Base-by-base conservation (phyloP, 2,329 filamentous ascomycete species). In the Penicillium sp. region DNA sequence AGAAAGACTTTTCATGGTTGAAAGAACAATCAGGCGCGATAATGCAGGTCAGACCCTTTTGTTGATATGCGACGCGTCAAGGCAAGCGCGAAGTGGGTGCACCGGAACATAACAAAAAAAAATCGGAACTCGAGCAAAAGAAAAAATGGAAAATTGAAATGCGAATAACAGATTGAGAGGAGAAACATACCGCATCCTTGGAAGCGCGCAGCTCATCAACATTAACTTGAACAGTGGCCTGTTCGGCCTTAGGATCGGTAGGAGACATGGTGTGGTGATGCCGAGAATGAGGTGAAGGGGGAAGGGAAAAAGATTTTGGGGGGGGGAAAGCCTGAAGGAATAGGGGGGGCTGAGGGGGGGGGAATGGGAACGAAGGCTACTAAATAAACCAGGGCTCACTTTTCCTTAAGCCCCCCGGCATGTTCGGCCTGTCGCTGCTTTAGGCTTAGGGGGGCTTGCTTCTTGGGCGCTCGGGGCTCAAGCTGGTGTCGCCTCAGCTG, bases 141-240 rank as follows among this genome's bases (percentile, higher is more conserved):
- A 47, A 48, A 31, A 41, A 50, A 53, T 13, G n/a, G 49, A 44
- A 48, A 49, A 53, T 22, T 13, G 43, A 60, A 55, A 49, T 10
- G n/a, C 39, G 39, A 56, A 53, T 47, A 60, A 62, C 51, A 29
- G 41, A 47, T 26, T 11, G 43, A 43, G 21, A 58, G 31, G 31
- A 4, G 54, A 62, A 56, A 80, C 90, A 84, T 87, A 96, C 91
- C 73, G 86, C 88, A 73, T 96, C 91, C 69, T 91, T 86, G 48
- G 92, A 91, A 70, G 88, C 83, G 59, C 90, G 83, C 73, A 93
- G 93, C 74, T 90, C 88, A 57, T 91, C 88, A 56, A 89, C 82
- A 60, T 91, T 77, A 63, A 80, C 75, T 21, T 73, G 67, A 41
- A 77, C 68, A 43, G 70, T 70, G 62, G 66, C 69, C 48, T 72